Conservation (phyloP, 2,329 filamentous ascomycete genomes). For the Sordariomycetes sp. region DNA sequence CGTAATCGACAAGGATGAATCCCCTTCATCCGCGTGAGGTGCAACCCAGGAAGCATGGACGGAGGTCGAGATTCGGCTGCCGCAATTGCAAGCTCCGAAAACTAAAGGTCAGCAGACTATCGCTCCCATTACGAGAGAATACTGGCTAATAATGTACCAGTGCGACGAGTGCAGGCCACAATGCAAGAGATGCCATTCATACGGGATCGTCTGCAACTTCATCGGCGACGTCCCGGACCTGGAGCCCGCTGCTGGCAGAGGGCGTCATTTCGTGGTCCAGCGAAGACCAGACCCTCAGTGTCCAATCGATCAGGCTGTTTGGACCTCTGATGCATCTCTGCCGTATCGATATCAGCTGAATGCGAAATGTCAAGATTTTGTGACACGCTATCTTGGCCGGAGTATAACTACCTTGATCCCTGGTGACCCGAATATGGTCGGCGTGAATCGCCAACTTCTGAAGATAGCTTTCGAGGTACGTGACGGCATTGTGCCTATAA, state of each 20-base stretch:
- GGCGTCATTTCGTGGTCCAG: conserved; percentile 6
- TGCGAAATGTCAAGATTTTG: conserved; percentile 29
- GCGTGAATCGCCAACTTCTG: conserved; percentile 28
- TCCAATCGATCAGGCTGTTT: conserved; percentile 22
- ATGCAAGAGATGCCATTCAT: conserved; percentile 31
- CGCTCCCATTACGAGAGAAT: neutral
- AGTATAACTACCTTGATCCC: conserved; percentile 27
- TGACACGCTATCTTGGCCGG: conserved; percentile 26
- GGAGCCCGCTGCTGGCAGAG: conserved; percentile 17
- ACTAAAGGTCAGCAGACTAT: conserved; percentile 26
- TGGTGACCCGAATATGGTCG: conserved; percentile 23
- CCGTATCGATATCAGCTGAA: conserved; percentile 20
- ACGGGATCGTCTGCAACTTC: conserved; percentile 36
- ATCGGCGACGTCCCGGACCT: conserved; percentile 23
- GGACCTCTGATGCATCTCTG: conserved; percentile 19
- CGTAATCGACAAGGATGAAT: no score
- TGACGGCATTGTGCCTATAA: no score
- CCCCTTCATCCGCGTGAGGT: no score
- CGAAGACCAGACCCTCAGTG: conserved; percentile 11
- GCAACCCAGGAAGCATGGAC: no score
- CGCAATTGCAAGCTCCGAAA: conserved; percentile 42
- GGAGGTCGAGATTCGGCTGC: conserved; percentile 35
- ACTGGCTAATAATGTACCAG: conserved; percentile 14
- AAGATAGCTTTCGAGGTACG: conserved; percentile 26
- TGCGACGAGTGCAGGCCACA: conserved; percentile 35